Conservation (phyloP, 2,329 filamentous ascomycete species). For the Periconia sp. region DNA sequence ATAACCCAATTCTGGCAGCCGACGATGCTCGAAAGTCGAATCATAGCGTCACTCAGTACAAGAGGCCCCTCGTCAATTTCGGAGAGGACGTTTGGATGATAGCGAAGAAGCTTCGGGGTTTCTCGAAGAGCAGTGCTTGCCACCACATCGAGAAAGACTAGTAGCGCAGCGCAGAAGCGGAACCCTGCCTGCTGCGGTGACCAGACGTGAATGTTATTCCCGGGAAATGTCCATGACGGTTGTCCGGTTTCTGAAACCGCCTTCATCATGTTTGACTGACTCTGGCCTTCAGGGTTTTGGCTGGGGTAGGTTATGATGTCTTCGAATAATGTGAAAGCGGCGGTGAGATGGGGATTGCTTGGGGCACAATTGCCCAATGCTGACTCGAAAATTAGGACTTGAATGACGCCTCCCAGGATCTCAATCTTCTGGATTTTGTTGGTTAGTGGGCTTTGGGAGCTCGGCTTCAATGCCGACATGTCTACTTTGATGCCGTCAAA, state of each 20-base stretch:
- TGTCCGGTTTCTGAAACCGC: constrained; percentile 8
- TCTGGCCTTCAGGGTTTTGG: background rate
- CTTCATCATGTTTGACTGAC: constrained; percentile 8
- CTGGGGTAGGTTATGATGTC: constrained; percentile 8
- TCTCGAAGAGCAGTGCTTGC: constrained; percentile 11
- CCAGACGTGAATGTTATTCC: constrained; percentile 11
- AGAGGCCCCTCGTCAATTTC: constrained; percentile 5
- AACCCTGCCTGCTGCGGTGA: constrained; percentile 13
- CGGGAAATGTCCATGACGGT: constrained; percentile 12
- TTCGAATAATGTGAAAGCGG: constrained; percentile 15
- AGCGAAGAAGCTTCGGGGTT: constrained; percentile 5
- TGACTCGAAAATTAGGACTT: constrained; percentile 17
- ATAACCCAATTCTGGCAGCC: constrained; percentile 18
- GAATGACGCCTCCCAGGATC: constrained; percentile 12
- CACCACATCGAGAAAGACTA: constrained; percentile 18
- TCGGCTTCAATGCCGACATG: constrained; percentile 4
- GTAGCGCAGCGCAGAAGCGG: constrained; percentile 13
- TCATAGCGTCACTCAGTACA: constrained; percentile 8
- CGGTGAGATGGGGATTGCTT: constrained; percentile 13
- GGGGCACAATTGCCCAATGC: constrained; percentile 10
- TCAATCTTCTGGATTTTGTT: constrained; percentile 6
- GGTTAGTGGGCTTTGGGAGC: background rate
- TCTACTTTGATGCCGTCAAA: constrained; percentile 14
- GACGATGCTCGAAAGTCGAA: constrained; percentile 15
- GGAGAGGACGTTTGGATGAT: constrained; percentile 9